Conservation (phyloP, 139 green algal species). For the Pleodorina starrii region DNA sequence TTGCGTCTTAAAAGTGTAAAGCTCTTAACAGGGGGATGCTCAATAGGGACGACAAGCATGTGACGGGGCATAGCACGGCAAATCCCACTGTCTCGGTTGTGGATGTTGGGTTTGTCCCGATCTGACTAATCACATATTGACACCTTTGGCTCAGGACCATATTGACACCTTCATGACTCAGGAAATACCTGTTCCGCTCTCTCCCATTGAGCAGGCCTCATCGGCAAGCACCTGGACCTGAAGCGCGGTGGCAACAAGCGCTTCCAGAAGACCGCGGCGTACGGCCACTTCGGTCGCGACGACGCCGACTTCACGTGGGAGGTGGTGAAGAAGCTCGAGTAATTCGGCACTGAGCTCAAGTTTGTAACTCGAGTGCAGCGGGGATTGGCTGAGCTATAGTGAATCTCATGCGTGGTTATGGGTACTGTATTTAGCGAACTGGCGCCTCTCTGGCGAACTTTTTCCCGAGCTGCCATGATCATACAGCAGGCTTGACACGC, state of each 20-base stretch:
- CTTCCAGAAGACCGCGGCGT: conserved; percentile 97
- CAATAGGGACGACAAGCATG: too few relatives aligned
- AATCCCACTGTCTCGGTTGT: not conserved
- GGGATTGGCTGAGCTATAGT: too few relatives aligned
- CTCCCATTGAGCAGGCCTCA: conserved; percentile 74
- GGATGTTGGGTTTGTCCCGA: too few relatives aligned
- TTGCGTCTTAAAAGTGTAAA: not conserved
- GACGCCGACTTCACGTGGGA: conserved; percentile 98
- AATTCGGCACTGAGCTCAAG: too few relatives aligned
- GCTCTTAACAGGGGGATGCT: not conserved
- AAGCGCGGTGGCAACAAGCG: conserved; percentile 88
- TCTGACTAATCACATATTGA: not conserved
- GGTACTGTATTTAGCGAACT: too few relatives aligned
- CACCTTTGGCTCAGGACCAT: not conserved
- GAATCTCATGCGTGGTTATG: too few relatives aligned
- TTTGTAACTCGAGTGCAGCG: too few relatives aligned
- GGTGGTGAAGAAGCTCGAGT: conserved; percentile 57
- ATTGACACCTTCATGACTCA: not conserved
- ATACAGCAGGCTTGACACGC: too few relatives aligned
- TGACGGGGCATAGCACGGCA: too few relatives aligned
- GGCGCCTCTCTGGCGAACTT: too few relatives aligned
- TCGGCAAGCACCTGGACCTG: conserved; percentile 93
- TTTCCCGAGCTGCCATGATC: too few relatives aligned
- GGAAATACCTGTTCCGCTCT: not conserved
- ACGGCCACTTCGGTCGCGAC: conserved; percentile 97